Percentiles rank a stretch among this genome's conserved stretches.
phyloP scores from a whole-genome alignment of 2,329 filamentous ascomycete species.

The Colletotrichum incanum region DNA sequence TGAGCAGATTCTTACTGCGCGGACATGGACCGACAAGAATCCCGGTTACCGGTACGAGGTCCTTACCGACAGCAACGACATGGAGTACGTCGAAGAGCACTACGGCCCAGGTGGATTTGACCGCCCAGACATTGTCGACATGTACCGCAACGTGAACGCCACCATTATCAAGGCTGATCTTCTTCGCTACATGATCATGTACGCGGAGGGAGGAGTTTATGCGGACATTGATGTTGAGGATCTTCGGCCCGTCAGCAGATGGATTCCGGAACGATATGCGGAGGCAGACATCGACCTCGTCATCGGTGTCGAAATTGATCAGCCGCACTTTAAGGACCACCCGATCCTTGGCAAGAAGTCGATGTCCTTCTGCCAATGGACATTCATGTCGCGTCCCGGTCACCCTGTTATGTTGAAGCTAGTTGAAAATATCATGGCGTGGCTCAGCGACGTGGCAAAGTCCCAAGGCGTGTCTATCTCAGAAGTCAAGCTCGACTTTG shows the following conservation, averaged over 20 bases:
- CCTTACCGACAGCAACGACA: conserved; percentile 77
- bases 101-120: conserved; percentile 77
- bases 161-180: conserved; percentile 79
- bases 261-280: conserved; percentile 67
- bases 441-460: conserved; percentile 73
- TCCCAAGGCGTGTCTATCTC: conserved; percentile 72
- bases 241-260: conserved; percentile 53
- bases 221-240: conserved; percentile 64
- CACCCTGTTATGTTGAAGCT: conserved; percentile 79
- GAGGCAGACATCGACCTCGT: conserved; percentile 79
- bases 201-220: conserved; percentile 86
- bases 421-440: conserved; percentile 78
- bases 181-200: conserved; percentile 79
- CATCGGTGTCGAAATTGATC: conserved; percentile 79
- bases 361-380: conserved; percentile 82
- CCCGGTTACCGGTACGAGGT: conserved; percentile 78
- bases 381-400: conserved; percentile 78
- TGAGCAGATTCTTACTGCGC: conserved; percentile 72
- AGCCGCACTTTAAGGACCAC: conserved; percentile 76
- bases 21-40: conserved; percentile 78
- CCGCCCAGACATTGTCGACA: conserved; percentile 75
- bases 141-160: conserved; percentile 72
- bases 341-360: conserved; percentile 78
- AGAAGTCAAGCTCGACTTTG: conserved; percentile 77
- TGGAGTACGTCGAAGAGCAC: conserved; percentile 78